phyloP scores from a whole-genome alignment of 331 rosid species.

The Dryas integrifolia region DNA sequence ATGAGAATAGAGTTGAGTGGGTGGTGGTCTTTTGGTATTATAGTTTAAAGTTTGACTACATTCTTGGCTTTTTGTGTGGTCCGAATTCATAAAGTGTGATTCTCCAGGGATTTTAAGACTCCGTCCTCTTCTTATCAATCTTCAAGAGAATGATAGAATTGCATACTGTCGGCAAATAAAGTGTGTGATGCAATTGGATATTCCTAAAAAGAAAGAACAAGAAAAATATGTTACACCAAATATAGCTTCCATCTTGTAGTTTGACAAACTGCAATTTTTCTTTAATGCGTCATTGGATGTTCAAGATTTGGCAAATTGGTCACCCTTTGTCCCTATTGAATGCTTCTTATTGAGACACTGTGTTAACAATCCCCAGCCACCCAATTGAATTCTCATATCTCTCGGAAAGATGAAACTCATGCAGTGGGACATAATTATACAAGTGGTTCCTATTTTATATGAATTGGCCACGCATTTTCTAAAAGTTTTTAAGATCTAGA shows the following conservation, averaged over 20 bases:
- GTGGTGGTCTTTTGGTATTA: neutral
- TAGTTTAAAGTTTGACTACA: constrained; percentile 44
- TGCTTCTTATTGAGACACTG: too few relatives aligned
- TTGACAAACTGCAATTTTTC: neutral
- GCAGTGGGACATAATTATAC: too few relatives aligned
- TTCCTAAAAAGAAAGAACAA: neutral
- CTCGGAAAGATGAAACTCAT: too few relatives aligned
- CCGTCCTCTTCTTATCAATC: neutral
- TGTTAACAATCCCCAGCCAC: too few relatives aligned
- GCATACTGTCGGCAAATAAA: constrained; percentile 29
- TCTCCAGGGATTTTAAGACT: constrained; percentile 15
- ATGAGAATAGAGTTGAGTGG: neutral
- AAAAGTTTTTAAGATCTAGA: too few relatives aligned
- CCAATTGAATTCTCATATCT: too few relatives aligned
- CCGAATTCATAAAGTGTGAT: constrained; percentile 22
- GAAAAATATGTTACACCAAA: constrained; percentile 2
- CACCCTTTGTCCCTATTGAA: too few relatives aligned
- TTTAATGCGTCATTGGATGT: constrained; percentile 6
- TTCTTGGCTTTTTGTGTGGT: constrained; percentile 33
- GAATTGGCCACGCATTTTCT: too few relatives aligned
- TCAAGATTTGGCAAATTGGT: neutral
- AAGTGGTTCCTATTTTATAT: too few relatives aligned
- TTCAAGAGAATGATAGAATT: constrained; percentile 5
- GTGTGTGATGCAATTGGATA: neutral
- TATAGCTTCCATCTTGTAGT: neutral